phyloP scores from a whole-genome alignment of 257 asterid genomes.

The Linderniella brevidens region DNA sequence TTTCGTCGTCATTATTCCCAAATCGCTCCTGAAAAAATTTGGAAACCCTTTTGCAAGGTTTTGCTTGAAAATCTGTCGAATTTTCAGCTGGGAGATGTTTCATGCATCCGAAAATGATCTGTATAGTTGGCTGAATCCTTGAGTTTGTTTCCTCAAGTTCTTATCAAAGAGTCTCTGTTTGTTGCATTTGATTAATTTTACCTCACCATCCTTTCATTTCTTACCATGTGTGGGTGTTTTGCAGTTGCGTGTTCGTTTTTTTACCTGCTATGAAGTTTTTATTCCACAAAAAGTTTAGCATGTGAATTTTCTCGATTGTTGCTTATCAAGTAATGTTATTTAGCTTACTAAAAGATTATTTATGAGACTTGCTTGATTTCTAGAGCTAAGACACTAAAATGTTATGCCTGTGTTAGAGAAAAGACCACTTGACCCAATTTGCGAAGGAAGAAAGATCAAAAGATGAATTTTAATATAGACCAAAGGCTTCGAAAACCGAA shows the following conservation, averaged over 20 bases:
- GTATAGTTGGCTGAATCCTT: slow-evolving; percentile 4
- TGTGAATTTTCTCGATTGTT: slow-evolving; percentile 4
- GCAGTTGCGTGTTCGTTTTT: slow-evolving; percentile 1
- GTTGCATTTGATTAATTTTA: slow-evolving; percentile 11
- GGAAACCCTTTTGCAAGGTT: background rate
- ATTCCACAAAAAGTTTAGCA: background rate
- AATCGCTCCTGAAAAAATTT: no score
- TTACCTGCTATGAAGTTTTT: background rate
- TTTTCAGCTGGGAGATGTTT: background rate
- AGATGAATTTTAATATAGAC: no score
- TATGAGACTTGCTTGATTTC: background rate
- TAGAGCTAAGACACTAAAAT: background rate
- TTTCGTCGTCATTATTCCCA: no score
- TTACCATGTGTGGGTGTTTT: background rate
- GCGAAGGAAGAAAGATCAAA: no score
- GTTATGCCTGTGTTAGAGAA: no score
- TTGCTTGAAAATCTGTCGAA: background rate
- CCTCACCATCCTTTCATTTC: slow-evolving; percentile 3
- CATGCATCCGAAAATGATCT: background rate
- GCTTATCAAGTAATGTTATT: background rate
- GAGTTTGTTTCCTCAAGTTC: slow-evolving; percentile 36
- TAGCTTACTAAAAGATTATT: background rate
- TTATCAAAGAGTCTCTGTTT: slow-evolving; percentile 72
- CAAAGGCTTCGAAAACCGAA: no score
- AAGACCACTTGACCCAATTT: no score